Percentiles rank a stretch among this genome's conserved stretches.
Evolutionary conservation across 495 filamentous ascomycete genomes (phyloP).

Genomic region (Letharia lupina): DNA sequence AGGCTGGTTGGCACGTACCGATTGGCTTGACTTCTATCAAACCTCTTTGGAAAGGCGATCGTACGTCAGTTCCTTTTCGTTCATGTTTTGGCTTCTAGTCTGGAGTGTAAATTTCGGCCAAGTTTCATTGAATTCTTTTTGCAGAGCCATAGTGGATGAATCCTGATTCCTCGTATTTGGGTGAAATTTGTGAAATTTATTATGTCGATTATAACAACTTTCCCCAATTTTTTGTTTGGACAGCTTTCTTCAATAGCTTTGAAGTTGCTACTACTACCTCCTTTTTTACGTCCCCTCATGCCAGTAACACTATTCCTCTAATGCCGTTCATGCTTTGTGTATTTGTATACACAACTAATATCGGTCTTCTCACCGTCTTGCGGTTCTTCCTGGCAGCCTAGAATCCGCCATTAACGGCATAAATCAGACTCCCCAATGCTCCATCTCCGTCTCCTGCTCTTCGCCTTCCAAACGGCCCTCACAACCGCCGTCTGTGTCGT

Average conservation of each 20-base stretch:
- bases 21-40: conserved; percentile 4
- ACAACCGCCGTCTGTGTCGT: conserved; percentile 65
- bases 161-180: neutral
- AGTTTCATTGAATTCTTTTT: neutral
- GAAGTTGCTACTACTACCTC: neutral
- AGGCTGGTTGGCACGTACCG: conserved; percentile 10
- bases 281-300: neutral
- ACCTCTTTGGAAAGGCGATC: conserved; percentile 7
- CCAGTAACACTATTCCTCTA: neutral
- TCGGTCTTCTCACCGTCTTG: neutral
- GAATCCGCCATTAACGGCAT: neutral
- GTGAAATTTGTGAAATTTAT: neutral
- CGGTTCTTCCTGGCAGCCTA: neutral
- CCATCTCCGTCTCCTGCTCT: conserved; percentile 61
- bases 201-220: neutral
- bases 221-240: neutral
- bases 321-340: neutral
- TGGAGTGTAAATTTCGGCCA: neutral
- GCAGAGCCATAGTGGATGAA: neutral
- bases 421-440: conserved; percentile 46
- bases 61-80: neutral
- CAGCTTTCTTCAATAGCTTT: neutral
- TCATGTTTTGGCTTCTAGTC: neutral
- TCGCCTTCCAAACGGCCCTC: conserved; percentile 58
- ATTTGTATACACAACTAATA: neutral